A percentile compares a stretch with the other conserved stretches of the same genome.
Conservation (phyloP, 139 green algal species). For the Eudorina sp. region DNA sequence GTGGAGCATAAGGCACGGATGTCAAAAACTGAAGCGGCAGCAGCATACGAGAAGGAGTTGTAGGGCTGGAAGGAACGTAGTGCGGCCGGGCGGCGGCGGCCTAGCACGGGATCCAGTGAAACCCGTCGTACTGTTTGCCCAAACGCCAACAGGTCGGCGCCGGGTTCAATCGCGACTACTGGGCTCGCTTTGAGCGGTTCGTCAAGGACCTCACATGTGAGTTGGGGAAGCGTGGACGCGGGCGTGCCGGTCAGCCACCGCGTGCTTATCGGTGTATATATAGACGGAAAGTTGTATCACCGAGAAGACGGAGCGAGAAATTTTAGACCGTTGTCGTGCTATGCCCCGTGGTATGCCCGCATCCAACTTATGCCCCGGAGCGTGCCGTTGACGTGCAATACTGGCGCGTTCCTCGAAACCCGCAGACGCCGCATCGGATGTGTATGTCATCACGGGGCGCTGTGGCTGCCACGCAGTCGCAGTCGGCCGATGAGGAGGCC, state of each 20-base stretch:
- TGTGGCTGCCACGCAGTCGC: slow-evolving; percentile 73
- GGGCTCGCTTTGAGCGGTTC: slow-evolving; percentile 94
- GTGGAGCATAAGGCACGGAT: too few relatives aligned
- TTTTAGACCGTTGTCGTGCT: background rate
- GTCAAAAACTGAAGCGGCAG: too few relatives aligned
- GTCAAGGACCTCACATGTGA: slow-evolving; percentile 71
- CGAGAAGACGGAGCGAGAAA: background rate
- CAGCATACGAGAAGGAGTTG: too few relatives aligned
- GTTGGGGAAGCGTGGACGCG: background rate
- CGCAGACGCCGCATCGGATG: slow-evolving; percentile 62
- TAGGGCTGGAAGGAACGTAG: too few relatives aligned
- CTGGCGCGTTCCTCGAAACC: background rate
- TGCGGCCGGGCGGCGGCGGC: too few relatives aligned
- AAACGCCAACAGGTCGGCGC: slow-evolving; percentile 1
- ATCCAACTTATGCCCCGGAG: background rate
- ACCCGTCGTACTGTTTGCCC: too few relatives aligned
- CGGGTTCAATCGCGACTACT: slow-evolving; percentile 97
- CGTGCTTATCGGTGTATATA: too few relatives aligned
- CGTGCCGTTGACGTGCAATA: background rate
- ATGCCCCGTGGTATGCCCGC: background rate
- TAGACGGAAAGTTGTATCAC: too few relatives aligned
- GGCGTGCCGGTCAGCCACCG: background rate
- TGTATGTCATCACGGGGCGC: slow-evolving; percentile 89
- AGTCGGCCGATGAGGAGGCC: background rate
- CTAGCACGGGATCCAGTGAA: too few relatives aligned